Evolutionary conservation across 208 protist genomes (phyloP).

Genomic region (Leishmania major): DNA sequence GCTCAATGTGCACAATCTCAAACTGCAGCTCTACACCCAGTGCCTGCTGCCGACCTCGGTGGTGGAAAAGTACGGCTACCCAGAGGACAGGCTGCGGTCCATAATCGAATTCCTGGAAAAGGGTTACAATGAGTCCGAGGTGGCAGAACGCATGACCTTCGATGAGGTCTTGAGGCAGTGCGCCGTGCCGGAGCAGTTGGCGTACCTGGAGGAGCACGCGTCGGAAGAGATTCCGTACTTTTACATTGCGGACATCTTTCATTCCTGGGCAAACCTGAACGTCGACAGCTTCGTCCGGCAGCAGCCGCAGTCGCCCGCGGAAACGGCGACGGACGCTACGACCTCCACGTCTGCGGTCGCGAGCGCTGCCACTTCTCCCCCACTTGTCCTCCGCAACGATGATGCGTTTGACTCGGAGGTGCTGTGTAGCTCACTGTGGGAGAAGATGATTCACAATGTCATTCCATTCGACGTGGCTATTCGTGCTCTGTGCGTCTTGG

Average conservation of each 20-base stretch:
- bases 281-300: conserved; percentile 30
- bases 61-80: conserved; percentile 62
- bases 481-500: conserved; percentile 72
- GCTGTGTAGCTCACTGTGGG: conserved; percentile 60
- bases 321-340: background rate
- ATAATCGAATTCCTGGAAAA: conserved; percentile 60
- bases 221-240: conserved; percentile 89
- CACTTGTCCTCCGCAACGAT: conserved; percentile 26
- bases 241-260: conserved; percentile 88
- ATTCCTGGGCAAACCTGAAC: conserved; percentile 79
- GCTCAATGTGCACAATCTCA: conserved; percentile 61
- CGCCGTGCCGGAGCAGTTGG: conserved; percentile 70
- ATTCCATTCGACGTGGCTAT: conserved; percentile 85
- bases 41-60: conserved; percentile 48
- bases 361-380: background rate
- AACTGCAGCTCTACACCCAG: conserved; percentile 59
- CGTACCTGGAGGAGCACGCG: conserved; percentile 83
- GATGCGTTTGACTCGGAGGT: conserved; percentile 55
- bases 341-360: background rate
- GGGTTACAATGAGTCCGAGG: conserved; percentile 34
- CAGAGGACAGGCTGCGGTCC: conserved; percentile 43
- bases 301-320: background rate
- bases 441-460: conserved; percentile 72
- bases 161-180: conserved; percentile 79
- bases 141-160: conserved; percentile 70